A percentile compares a stretch with the other conserved stretches of the same genome.
These are phyloP conservation scores for Leccinum boreale DNA, from an alignment of 768 basidiomycete genomes.

Conservation along the genomic window DNA sequence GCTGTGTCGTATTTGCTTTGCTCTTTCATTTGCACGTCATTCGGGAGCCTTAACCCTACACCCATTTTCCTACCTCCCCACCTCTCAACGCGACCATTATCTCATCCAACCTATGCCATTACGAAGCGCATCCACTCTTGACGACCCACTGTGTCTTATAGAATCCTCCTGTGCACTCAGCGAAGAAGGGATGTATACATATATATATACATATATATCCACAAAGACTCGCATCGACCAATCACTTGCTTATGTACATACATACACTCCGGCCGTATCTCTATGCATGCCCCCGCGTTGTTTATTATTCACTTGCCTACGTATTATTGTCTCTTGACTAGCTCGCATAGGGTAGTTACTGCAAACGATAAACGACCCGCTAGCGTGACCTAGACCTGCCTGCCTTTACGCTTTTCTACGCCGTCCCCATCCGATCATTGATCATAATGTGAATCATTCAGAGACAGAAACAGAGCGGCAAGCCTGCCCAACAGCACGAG, in stretches of 20 bases:
- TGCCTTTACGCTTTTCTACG: not conserved
- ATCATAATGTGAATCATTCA: not conserved
- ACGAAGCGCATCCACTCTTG: not conserved
- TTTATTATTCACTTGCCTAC: not conserved
- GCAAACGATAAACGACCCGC: not conserved
- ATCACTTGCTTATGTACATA: not conserved
- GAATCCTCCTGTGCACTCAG: not conserved
- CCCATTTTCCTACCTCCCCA: not conserved
- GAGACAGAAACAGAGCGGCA: not conserved
- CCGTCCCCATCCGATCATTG: not conserved
- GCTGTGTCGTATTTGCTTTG: not conserved
- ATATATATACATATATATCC: not conserved
- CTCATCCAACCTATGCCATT: not conserved
- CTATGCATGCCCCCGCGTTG: not conserved
- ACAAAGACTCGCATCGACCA: not conserved
- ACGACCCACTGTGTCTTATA: not conserved
- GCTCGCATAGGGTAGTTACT: not conserved
- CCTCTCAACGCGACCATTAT: not conserved
- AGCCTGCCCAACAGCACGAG: conserved; percentile 5
- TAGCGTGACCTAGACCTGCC: not conserved
- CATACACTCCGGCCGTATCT: not conserved
- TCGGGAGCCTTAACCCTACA: not conserved
- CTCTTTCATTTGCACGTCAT: not conserved
- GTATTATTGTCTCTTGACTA: not conserved
- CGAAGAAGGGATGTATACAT: not conserved